Conservation (phyloP, 2,329 filamentous ascomycete genomes). For the Paraphoma sp. region DNA sequence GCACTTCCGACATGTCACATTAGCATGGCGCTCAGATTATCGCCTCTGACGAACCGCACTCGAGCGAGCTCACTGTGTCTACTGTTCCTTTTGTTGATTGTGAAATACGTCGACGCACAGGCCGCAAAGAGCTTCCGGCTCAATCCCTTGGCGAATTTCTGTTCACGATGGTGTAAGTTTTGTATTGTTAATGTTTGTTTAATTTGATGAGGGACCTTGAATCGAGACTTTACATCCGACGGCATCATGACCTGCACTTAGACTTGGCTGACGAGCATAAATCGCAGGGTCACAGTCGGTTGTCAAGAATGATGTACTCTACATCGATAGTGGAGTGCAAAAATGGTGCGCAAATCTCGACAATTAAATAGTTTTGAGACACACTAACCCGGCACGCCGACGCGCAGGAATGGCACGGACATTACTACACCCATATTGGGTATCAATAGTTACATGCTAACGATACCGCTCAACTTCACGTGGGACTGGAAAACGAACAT, state of each 20-base stretch:
- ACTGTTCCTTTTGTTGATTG: not conserved
- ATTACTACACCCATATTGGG: constrained; percentile 13
- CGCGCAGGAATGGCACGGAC: constrained; percentile 6
- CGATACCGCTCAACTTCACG: constrained; percentile 19
- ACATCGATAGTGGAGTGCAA: constrained; percentile 31
- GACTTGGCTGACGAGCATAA: not conserved
- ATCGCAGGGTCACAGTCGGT: constrained; percentile 17
- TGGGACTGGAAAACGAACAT: constrained; percentile 34
- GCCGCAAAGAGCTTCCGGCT: constrained; percentile 4
- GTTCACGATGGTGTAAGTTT: constrained; percentile 28
- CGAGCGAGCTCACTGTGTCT: not conserved
- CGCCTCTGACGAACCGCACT: too few relatives aligned
- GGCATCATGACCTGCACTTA: not conserved
- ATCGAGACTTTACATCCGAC: too few relatives aligned
- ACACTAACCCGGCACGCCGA: not conserved
- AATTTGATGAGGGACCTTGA: too few relatives aligned
- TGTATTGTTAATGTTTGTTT: too few relatives aligned
- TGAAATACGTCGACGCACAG: not conserved
- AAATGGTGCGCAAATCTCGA: constrained; percentile 12
- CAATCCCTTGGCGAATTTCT: constrained; percentile 28
- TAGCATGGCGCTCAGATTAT: not conserved
- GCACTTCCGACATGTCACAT: not conserved
- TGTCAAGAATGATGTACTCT: constrained; percentile 27
- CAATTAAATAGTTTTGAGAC: not conserved
- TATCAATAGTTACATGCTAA: constrained; percentile 27